Percentiles rank a stretch among this genome's conserved stretches.
Conservation (phyloP, 129 eudicot genomes). For the Solidago caesia region DNA sequence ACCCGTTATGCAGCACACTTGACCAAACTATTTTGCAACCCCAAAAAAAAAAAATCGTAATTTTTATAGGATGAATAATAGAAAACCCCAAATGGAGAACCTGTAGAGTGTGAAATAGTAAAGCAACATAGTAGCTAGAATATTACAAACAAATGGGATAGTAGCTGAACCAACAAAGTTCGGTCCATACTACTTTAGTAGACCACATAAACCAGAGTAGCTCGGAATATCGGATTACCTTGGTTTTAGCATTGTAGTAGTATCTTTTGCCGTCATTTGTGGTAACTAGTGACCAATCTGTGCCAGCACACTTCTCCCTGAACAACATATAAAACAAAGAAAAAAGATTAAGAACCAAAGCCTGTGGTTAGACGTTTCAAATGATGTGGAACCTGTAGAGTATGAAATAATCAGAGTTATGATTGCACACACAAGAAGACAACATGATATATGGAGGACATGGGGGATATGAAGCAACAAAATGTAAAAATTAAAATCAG, state of each 20-base stretch:
- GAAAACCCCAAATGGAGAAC: not conserved
- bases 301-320: constrained; percentile 90
- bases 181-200: not conserved
- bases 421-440: constrained; percentile 13
- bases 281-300: constrained; percentile 88
- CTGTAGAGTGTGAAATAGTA: not conserved
- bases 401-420: constrained; percentile 12
- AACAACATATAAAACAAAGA: constrained; percentile 22
- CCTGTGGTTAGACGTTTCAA: not conserved
- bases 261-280: constrained; percentile 96
- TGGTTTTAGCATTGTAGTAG: constrained; percentile 70
- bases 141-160: not conserved
- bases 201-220: not conserved
- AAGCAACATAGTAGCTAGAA: not conserved
- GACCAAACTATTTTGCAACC: not conserved
- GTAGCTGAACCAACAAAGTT: not conserved
- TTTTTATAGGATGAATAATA: too few relatives aligned
- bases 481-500: not conserved
- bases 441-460: not conserved
- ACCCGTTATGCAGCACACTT: not conserved
- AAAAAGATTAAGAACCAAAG: constrained; percentile 10
- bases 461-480: not conserved
- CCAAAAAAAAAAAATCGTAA: too few relatives aligned
- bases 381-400: not conserved
- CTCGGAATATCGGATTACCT: constrained; percentile 42